Base-by-base conservation (phyloP, 176 grass and related monocot species). In the Phragmites australis region DNA sequence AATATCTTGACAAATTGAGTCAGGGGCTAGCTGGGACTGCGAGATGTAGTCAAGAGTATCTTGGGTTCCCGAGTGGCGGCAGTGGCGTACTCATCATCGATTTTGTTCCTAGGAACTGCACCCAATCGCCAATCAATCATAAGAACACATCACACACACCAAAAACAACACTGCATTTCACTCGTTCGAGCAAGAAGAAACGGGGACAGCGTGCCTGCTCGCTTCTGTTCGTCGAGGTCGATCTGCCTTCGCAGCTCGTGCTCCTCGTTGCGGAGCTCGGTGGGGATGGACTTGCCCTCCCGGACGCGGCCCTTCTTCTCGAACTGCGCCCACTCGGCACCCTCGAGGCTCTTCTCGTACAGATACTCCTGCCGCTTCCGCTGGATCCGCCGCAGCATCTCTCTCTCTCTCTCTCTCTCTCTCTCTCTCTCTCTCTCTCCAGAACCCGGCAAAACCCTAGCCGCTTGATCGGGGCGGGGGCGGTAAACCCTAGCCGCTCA, bases 281-380 rank as follows among this genome's bases (percentile, higher is more conserved):
- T 86, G 60, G 96, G 93, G 55, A 99, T 93, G 39, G 88, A 88
- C 79, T 88, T 95, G 10, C 96, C 90, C 76, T 95, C 81, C 16
- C 87, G 84, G 69, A 93, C 74, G 81, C 79, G 91, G 23, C 93
- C 88, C 92, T 99, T 95, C 88, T 91, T 99, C 90, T 99, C 93
- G 72, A 88, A 95, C 84, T 86, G 84, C 79, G 79, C 90, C 48
- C 92, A 81, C 50, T 99, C 87, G 62, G 93, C 88, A 42, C 90
- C 93, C 55, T 99, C 84, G 9, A 93, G 69, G 82, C 90, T 91
- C 90, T 95, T 95, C 54, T 79, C 69, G 84, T 95, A 90, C 31
- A 99, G 64, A 82, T 93, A 99, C 54, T 91, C 90, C 56, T 63
- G 84, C 63, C 82, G 83, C 49, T 70, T 16, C 70, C 86, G 67